Evolutionary conservation across 2,329 filamentous ascomycete species (phyloP).

Genomic region (Cylindrodendrum hubeiense): DNA sequence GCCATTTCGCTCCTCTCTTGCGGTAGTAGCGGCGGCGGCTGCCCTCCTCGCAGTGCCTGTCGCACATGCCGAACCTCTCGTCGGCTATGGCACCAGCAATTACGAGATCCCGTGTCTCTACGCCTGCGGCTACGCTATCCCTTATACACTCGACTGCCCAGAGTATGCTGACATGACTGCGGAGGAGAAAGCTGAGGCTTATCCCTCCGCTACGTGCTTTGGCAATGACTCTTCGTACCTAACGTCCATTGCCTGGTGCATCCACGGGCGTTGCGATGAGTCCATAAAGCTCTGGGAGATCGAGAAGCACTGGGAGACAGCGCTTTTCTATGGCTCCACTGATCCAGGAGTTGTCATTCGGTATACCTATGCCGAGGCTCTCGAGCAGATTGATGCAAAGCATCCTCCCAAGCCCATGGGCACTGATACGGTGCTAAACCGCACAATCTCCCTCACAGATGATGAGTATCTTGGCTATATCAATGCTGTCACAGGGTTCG

Average conservation of each 20-base stretch:
- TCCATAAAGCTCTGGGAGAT: slow-evolving; percentile 19
- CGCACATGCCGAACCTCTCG: slow-evolving; percentile 25
- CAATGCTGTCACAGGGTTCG: slow-evolving; percentile 25
- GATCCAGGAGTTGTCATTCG: slow-evolving; percentile 13
- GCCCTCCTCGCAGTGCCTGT: not conserved
- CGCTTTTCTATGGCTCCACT: slow-evolving; percentile 28
- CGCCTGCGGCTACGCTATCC: slow-evolving; percentile 32
- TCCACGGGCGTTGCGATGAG: slow-evolving; percentile 17
- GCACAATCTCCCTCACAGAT: slow-evolving; percentile 27
- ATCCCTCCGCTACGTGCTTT: slow-evolving; percentile 34
- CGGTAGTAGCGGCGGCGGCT: not conserved
- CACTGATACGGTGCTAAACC: slow-evolving; percentile 12
- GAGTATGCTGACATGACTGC: slow-evolving; percentile 36
- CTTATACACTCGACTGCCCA: slow-evolving; percentile 34
- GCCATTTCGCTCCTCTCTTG: slow-evolving; percentile 1
- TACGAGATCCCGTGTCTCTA: slow-evolving; percentile 28
- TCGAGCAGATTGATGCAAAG: slow-evolving; percentile 25
- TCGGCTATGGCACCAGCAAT: slow-evolving; percentile 32
- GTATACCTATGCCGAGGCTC: slow-evolving; percentile 31
- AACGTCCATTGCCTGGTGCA: slow-evolving; percentile 40
- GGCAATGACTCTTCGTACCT: slow-evolving; percentile 30
- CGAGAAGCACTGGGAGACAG: slow-evolving; percentile 33
- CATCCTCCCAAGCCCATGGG: slow-evolving; percentile 13
- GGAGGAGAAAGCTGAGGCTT: slow-evolving; percentile 27
- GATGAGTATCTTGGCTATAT: slow-evolving; percentile 18